Conservation (phyloP, 345 rosid species). For the Rubroshorea leprosula region DNA sequence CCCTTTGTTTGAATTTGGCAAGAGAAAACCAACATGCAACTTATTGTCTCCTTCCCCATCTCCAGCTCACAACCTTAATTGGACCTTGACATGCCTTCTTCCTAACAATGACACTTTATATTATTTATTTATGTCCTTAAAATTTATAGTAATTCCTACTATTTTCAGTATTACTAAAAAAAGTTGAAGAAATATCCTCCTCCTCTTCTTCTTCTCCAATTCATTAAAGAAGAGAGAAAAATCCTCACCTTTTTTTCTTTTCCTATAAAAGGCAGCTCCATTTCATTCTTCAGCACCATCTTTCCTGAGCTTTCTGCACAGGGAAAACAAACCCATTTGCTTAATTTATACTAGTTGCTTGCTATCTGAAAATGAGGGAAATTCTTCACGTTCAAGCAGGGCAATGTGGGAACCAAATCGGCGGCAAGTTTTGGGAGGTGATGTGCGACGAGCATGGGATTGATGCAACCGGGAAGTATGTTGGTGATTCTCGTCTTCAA, state of each 20-base stretch:
- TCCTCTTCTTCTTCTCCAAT: too few relatives aligned
- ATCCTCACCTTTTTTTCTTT: constrained; percentile 7
- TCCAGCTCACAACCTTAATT: constrained; percentile 42
- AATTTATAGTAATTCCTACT: too few relatives aligned
- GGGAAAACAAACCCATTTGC: background rate
- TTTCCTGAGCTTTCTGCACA: constrained; percentile 33
- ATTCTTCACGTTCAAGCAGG: constrained; percentile 39
- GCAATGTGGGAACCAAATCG: constrained; percentile 38
- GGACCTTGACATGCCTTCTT: constrained; percentile 35
- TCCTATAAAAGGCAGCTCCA: background rate
- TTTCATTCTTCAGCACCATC: constrained; percentile 12
- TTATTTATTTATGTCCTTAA: constrained; percentile 8
- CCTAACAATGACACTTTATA: constrained; percentile 22
- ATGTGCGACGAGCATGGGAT: constrained; percentile 35
- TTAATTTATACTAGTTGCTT: too few relatives aligned
- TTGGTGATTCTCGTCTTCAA: constrained; percentile 17
- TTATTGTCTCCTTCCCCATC: constrained; percentile 27
- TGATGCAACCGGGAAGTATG: constrained; percentile 23
- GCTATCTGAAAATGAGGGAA: constrained; percentile 33
- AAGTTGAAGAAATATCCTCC: too few relatives aligned
- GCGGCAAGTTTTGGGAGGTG: constrained; percentile 34
- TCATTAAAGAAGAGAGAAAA: too few relatives aligned
- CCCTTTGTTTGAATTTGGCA: constrained; percentile 18
- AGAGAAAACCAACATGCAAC: constrained; percentile 22
- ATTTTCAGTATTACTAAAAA: too few relatives aligned